Conservation (phyloP, 768 basidiomycete genomes). For the Hemileccinum rubropunctum region DNA sequence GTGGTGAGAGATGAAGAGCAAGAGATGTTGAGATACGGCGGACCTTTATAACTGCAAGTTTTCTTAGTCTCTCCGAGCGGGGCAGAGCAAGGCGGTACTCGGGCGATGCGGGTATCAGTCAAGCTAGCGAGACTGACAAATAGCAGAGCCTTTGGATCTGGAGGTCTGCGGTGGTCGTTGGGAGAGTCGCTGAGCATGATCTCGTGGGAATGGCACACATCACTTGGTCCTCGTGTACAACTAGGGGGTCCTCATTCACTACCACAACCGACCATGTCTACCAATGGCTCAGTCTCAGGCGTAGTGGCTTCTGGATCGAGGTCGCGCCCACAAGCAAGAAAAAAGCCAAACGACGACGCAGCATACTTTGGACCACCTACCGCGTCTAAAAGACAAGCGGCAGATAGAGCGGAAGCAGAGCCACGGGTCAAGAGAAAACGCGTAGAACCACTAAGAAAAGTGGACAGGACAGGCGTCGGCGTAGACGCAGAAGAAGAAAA, state of each 20-base stretch:
- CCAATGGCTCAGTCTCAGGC: constrained; percentile 20
- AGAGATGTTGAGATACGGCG: constrained; percentile 4
- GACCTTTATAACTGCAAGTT: constrained; percentile 19
- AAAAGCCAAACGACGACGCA: constrained; percentile 65
- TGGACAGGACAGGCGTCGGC: constrained; percentile 39
- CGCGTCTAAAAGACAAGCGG: constrained; percentile 64
- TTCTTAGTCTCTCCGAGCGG: neutral
- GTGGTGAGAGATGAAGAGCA: constrained; percentile 13
- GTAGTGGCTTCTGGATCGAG: constrained; percentile 45
- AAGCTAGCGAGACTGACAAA: neutral
- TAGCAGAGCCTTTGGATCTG: neutral
- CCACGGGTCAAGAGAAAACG: constrained; percentile 73
- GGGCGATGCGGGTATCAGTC: constrained; percentile 8
- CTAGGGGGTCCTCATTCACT: neutral
- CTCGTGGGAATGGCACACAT: constrained; percentile 23
- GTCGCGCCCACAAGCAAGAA: constrained; percentile 61
- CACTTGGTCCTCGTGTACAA: neutral
- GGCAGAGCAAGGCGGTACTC: constrained; percentile 24
- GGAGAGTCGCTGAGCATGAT: neutral
- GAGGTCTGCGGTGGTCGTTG: neutral
- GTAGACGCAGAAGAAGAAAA: constrained; percentile 29
- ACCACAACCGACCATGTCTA: constrained; percentile 22
- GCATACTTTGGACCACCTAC: constrained; percentile 62
- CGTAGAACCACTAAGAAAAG: constrained; percentile 43
- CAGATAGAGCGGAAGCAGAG: constrained; percentile 70